These are phyloP conservation scores for Macrocybe gigantea DNA, from an alignment of 768 basidiomycete genomes.

Conservation along the genomic window DNA sequence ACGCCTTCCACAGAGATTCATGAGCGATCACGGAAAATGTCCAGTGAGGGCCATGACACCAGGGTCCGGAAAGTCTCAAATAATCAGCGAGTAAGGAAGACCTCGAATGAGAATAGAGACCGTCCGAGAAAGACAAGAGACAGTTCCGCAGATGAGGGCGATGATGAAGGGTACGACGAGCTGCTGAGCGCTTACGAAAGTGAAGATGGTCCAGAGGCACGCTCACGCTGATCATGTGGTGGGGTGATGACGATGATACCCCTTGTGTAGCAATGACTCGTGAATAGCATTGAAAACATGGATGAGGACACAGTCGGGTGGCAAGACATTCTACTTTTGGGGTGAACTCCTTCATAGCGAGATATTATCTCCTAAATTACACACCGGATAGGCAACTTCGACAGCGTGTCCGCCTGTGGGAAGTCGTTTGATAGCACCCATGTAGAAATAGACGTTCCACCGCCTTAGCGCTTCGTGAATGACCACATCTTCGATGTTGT, in stretches of 20 bases:
- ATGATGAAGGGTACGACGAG: conserved; percentile 74
- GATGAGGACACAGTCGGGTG: conserved; percentile 54
- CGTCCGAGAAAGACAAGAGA: conserved; percentile 36
- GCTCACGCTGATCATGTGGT: conserved; percentile 4
- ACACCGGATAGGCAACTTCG: conserved; percentile 58
- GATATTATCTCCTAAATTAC: conserved; percentile 5
- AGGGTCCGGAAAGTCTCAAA: conserved; percentile 41
- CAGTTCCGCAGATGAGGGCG: conserved; percentile 71
- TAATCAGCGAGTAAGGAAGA: conserved; percentile 37
- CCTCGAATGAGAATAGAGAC: conserved; percentile 37
- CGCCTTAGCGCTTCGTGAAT: conserved; percentile 70
- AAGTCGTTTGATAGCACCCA: conserved; percentile 40
- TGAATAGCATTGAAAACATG: conserved; percentile 60
- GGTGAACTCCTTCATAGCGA: no score
- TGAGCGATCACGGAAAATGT: conserved; percentile 25
- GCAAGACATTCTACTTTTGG: conserved; percentile 49
- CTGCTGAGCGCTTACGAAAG: conserved; percentile 79
- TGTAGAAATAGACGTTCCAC: conserved; percentile 71
- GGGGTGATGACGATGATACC: no score
- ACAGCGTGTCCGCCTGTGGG: conserved; percentile 24
- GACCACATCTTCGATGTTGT: conserved; percentile 50
- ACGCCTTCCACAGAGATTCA: conserved; percentile 35
- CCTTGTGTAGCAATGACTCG: conserved; percentile 24
- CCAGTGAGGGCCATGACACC: conserved; percentile 25
- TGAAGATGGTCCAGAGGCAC: conserved; percentile 39